A percentile compares a stretch with the other conserved stretches of the same genome.
Conservation (phyloP, 2,329 filamentous ascomycete genomes). For the Cordyceps farinosa region DNA sequence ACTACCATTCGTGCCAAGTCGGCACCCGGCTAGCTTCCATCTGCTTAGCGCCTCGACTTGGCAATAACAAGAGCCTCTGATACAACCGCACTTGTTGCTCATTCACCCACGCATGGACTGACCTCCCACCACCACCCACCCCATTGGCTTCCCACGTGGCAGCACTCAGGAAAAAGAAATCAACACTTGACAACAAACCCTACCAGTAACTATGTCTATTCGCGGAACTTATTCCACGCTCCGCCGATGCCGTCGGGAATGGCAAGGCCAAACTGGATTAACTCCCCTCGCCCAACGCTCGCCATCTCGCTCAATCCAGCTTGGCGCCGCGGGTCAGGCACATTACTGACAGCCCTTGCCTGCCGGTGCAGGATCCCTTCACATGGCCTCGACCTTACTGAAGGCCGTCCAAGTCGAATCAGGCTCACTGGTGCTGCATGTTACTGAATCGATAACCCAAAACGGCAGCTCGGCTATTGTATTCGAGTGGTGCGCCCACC, state of each 20-base stretch:
- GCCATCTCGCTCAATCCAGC: not conserved
- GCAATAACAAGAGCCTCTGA: not conserved
- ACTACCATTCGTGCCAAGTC: not conserved
- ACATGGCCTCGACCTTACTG: not conserved
- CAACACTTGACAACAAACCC: too few relatives aligned
- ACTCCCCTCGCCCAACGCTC: not conserved
- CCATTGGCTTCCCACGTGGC: too few relatives aligned
- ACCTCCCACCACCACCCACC: too few relatives aligned
- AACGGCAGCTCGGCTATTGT: not conserved
- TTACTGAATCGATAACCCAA: not conserved
- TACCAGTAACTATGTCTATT: not conserved
- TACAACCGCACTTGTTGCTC: not conserved
- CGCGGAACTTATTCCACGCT: not conserved
- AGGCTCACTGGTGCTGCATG: not conserved
- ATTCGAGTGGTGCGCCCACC: not conserved
- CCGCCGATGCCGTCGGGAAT: not conserved
- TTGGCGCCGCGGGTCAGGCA: constrained; percentile 6
- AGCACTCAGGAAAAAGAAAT: too few relatives aligned
- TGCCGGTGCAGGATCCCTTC: not conserved
- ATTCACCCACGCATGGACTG: too few relatives aligned
- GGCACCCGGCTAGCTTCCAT: not conserved
- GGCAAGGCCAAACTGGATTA: not conserved
- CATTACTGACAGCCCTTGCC: not conserved
- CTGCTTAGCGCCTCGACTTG: not conserved
- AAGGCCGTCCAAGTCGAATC: not conserved